Conservation (phyloP, 2,329 filamentous ascomycete genomes). For the Xylaria digitata region DNA sequence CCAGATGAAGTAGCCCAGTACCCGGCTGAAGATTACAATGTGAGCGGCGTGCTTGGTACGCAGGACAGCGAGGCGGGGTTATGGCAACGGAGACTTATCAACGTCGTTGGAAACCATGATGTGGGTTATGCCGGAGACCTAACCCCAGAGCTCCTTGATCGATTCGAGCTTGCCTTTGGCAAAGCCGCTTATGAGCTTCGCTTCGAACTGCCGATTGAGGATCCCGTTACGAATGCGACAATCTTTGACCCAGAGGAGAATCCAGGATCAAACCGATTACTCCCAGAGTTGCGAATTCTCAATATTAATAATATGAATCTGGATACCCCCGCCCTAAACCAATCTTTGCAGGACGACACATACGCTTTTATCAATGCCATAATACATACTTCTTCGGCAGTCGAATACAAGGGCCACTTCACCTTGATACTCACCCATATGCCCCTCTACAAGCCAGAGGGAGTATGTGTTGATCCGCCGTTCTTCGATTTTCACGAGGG, state of each 20-base stretch:
- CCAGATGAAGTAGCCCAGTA: slow-evolving; percentile 64
- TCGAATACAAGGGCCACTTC: slow-evolving; percentile 72
- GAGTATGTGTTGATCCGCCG: slow-evolving; percentile 85
- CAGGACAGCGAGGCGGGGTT: slow-evolving; percentile 59
- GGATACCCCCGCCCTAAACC: slow-evolving; percentile 79
- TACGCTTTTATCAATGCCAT: slow-evolving; percentile 80
- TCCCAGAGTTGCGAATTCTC: slow-evolving; percentile 81
- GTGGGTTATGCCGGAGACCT: slow-evolving; percentile 96
- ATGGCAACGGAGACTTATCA: slow-evolving; percentile 85
- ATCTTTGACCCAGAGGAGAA: slow-evolving; percentile 57
- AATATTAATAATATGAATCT: slow-evolving; percentile 94
- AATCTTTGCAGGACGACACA: slow-evolving; percentile 76
- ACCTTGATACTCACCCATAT: slow-evolving; percentile 93
- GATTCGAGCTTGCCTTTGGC: slow-evolving; percentile 89
- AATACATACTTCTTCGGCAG: slow-evolving; percentile 71
- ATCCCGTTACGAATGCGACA: slow-evolving; percentile 54
- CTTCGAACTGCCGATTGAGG: slow-evolving; percentile 68
- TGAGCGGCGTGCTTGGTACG: slow-evolving; percentile 62
- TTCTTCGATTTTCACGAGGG: slow-evolving; percentile 82
- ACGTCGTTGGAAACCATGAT: slow-evolving; percentile 94
- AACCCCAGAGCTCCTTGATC: slow-evolving; percentile 75
- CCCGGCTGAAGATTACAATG: slow-evolving; percentile 61
- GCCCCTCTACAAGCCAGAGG: slow-evolving; percentile 84
- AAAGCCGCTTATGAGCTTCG: slow-evolving; percentile 90
- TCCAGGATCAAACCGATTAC: slow-evolving; percentile 59